A percentile compares a stretch with the other conserved stretches of the same genome.
phyloP scores from a whole-genome alignment of 129 eudicot genomes.

The Saussurea involucrata region DNA sequence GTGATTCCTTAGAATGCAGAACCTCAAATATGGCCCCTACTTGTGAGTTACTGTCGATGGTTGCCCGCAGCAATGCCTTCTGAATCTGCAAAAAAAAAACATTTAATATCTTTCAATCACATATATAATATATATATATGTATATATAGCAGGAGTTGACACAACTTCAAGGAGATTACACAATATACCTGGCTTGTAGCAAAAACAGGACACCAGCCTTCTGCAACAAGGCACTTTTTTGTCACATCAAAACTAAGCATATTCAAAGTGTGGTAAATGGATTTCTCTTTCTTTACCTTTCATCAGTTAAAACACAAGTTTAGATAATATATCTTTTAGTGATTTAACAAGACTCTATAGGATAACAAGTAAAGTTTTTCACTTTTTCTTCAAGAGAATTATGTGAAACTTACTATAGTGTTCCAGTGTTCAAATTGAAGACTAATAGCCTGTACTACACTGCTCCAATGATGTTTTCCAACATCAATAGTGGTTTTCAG shows the following conservation, averaged over 20 bases:
- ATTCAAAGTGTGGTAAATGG: conserved; percentile 68
- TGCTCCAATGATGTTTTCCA: conserved; percentile 64
- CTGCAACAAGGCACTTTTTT: conserved; percentile 89
- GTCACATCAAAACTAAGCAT: conserved; percentile 93
- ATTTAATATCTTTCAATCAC: neutral
- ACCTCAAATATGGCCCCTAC: conserved; percentile 84
- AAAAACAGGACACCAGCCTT: conserved; percentile 93
- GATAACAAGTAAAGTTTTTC: neutral
- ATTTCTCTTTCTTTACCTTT: conserved; percentile 85
- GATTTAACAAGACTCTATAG: neutral
- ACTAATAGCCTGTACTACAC: conserved; percentile 58
- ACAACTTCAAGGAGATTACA: conserved; percentile 7
- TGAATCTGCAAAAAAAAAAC: conserved; percentile 50
- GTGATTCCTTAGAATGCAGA: conserved; percentile 62
- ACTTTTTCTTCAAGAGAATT: no score
- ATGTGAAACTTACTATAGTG: conserved; percentile 47
- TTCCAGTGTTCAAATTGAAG: conserved; percentile 77
- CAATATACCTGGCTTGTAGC: conserved; percentile 61
- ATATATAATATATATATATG: neutral
- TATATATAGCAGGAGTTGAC: neutral
- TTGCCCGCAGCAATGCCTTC: conserved; percentile 51
- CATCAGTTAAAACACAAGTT: conserved; percentile 17
- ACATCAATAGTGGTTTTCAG: conserved; percentile 78
- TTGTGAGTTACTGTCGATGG: conserved; percentile 67
- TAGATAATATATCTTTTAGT: neutral